Evolutionary conservation across 75 land plant species (phyloP).

Genomic region (Selaginella tamariscina): DNA sequence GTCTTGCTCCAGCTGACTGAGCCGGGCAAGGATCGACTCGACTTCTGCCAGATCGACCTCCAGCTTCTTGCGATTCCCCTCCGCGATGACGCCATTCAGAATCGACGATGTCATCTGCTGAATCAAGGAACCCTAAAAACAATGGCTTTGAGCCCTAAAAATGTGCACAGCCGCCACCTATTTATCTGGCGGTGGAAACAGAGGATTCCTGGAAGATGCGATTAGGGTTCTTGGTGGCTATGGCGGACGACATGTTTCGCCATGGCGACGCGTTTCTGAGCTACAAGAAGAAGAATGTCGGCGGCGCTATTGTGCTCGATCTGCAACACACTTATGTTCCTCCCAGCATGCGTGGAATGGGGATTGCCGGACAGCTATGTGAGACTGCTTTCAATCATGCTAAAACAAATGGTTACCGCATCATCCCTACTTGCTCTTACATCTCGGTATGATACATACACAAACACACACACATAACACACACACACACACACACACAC

Average conservation of each 20-base stretch:
- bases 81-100: not conserved
- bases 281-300: conserved; percentile 27
- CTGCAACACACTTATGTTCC: conserved; percentile 77
- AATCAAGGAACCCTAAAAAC: not conserved
- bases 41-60: not conserved
- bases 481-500: too few relatives aligned
- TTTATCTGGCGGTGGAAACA: too few relatives aligned
- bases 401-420: conserved; percentile 31
- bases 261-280: conserved; percentile 51
- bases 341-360: conserved; percentile 44
- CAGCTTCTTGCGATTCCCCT: not conserved
- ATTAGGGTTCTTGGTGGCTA: conserved; percentile 1
- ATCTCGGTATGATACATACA: conserved; percentile 44
- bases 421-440: conserved; percentile 74
- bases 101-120: not conserved
- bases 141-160: not conserved
- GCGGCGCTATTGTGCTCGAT: conserved; percentile 37
- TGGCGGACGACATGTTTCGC: conserved; percentile 28
- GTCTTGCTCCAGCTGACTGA: not conserved
- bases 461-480: too few relatives aligned
- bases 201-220: too few relatives aligned
- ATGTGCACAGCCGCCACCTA: not conserved
- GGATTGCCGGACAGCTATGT: conserved; percentile 49
- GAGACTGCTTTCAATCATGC: conserved; percentile 64
- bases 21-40: not conserved